Percentiles rank a stretch among this genome's conserved stretches.
These are phyloP conservation scores for Dothideomycetes sp. DNA, from an alignment of 2,329 filamentous ascomycete species.

Conservation along the genomic window DNA sequence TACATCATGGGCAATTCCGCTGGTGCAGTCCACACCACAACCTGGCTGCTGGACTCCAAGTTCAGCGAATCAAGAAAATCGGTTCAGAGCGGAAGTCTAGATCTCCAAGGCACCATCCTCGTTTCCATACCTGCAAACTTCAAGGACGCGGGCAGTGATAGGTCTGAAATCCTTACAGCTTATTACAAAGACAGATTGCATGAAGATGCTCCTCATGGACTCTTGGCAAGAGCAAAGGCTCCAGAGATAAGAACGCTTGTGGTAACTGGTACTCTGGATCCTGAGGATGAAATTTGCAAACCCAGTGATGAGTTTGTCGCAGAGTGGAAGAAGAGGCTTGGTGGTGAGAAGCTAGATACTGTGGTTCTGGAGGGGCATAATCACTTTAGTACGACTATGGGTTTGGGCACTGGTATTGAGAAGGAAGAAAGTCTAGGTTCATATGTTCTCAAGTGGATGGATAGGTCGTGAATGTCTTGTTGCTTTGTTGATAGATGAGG, in stretches of 20 bases:
- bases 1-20: slow-evolving; percentile 35
- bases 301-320: slow-evolving; percentile 20
- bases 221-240: slow-evolving; percentile 3
- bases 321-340: slow-evolving; percentile 17
- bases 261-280: slow-evolving; percentile 21
- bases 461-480: not conserved
- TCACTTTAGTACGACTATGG: slow-evolving; percentile 20
- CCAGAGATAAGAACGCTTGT: slow-evolving; percentile 16
- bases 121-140: slow-evolving; percentile 22
- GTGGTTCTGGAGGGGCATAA: slow-evolving; percentile 22
- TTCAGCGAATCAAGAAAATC: slow-evolving; percentile 17
- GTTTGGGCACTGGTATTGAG: slow-evolving; percentile 19
- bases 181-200: slow-evolving; percentile 19
- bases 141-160: slow-evolving; percentile 11
- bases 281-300: slow-evolving; percentile 20
- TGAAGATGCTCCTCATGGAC: slow-evolving; percentile 17
- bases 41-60: slow-evolving; percentile 27
- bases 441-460: slow-evolving; percentile 11
- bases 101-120: slow-evolving; percentile 19
- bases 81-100: slow-evolving; percentile 13
- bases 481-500: no score
- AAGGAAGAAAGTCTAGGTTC: slow-evolving; percentile 21
- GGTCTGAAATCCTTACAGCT: slow-evolving; percentile 15
- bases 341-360: slow-evolving; percentile 15
- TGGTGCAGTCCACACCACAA: slow-evolving; percentile 31